Percentiles rank a stretch among this genome's conserved stretches.
Conservation (phyloP, 2,329 filamentous ascomycete species). For the Aspergillus sp. region DNA sequence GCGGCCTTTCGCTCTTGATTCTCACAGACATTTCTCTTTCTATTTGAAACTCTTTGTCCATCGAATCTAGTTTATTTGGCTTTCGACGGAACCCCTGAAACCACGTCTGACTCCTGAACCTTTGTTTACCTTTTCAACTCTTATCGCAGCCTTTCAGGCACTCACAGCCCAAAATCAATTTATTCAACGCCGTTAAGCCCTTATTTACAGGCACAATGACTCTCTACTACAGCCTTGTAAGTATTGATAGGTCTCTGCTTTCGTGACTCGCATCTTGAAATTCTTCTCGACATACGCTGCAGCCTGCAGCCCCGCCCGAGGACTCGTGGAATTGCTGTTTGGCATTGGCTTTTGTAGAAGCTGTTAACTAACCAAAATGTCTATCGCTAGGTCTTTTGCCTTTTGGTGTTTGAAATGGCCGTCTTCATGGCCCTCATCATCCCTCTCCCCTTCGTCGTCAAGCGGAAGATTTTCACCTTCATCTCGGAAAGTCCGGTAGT, state of each 20-base stretch:
- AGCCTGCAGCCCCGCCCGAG: constrained; percentile 12
- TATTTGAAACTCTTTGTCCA: no score
- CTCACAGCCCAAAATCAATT: no score
- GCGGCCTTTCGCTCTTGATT: no score
- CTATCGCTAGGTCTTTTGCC: constrained; percentile 42
- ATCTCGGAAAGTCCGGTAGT: constrained; percentile 82
- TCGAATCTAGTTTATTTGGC: no score
- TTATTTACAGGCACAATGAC: constrained; percentile 49
- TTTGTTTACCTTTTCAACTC: not conserved
- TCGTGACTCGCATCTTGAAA: not conserved
- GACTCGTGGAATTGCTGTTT: not conserved
- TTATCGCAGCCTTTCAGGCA: no score
- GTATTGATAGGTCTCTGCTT: constrained; percentile 19
- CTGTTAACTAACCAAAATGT: no score
- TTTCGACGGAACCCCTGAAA: no score
- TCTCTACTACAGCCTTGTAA: constrained; percentile 64
- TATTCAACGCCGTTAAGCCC: not conserved
- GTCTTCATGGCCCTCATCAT: constrained; percentile 54
- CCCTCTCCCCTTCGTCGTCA: constrained; percentile 80
- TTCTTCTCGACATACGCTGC: constrained; percentile 9
- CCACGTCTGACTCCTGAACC: no score
- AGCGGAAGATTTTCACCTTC: constrained; percentile 89
- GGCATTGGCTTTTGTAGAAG: not conserved
- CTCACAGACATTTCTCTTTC: no score
- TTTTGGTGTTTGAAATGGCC: constrained; percentile 47